phyloP scores from a whole-genome alignment of 192 early-diverging fungal genomes.

The Coemansia sp. region DNA sequence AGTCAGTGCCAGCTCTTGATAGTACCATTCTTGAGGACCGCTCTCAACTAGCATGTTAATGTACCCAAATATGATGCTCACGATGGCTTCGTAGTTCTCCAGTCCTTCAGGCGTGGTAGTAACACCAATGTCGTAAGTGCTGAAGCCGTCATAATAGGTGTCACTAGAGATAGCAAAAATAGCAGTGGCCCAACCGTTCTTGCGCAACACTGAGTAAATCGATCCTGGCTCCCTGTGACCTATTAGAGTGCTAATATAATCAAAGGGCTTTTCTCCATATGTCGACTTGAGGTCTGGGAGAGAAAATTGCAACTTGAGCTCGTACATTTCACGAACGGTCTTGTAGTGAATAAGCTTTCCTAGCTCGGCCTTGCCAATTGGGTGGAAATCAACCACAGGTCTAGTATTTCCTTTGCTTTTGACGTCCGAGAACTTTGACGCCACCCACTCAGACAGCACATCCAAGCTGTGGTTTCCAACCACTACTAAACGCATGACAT shows the following conservation, averaged over 20 bases:
- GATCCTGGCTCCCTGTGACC: slow-evolving; percentile 84
- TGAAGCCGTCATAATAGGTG: background rate
- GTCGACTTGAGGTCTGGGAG: slow-evolving; percentile 69
- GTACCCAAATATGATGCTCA: slow-evolving; percentile 30
- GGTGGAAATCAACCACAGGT: slow-evolving; percentile 62
- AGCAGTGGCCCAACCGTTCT: slow-evolving; percentile 80
- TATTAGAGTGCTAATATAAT: slow-evolving; percentile 76
- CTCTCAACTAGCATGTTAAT: slow-evolving; percentile 10
- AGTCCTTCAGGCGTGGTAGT: slow-evolving; percentile 26
- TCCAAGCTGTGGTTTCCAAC: slow-evolving; percentile 80
- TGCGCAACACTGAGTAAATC: slow-evolving; percentile 74
- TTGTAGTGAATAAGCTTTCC: slow-evolving; percentile 70
- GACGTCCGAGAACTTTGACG: slow-evolving; percentile 76
- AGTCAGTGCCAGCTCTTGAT: slow-evolving; percentile 39
- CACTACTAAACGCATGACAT: slow-evolving; percentile 88
- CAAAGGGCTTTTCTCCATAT: slow-evolving; percentile 58
- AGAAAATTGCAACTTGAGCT: slow-evolving; percentile 75
- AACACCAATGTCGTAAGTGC: slow-evolving; percentile 17
- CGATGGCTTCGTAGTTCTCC: slow-evolving; percentile 17
- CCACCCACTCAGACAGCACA: slow-evolving; percentile 72
- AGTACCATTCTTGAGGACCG: slow-evolving; percentile 26
- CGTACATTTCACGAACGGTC: slow-evolving; percentile 69
- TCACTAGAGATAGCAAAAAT: slow-evolving; percentile 45
- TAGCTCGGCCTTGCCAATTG: slow-evolving; percentile 65
- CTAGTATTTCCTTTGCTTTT: slow-evolving; percentile 68